phyloP scores from a whole-genome alignment of 2,329 filamentous ascomycete genomes.

The Macrophomina tecta region DNA sequence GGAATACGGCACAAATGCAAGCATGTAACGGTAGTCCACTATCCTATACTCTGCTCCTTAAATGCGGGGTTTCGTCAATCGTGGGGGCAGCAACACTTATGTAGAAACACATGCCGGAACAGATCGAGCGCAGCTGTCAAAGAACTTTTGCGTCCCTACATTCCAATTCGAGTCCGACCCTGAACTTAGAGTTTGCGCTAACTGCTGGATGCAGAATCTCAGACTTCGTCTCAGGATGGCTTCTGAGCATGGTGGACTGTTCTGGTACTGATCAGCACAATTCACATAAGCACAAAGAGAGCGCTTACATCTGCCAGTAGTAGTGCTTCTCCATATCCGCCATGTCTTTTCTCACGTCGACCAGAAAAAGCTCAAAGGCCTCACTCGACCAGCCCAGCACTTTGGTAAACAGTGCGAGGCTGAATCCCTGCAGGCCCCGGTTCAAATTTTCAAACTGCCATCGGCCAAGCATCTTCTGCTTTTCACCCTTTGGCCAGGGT shows the following conservation, averaged over 20 bases:
- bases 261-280: background rate
- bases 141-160: background rate
- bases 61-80: no score
- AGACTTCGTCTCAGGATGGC: background rate
- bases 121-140: no score
- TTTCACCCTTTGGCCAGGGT: constrained; percentile 32
- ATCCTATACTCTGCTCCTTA: background rate
- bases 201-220: background rate
- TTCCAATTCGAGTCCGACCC: no score
- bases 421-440: constrained; percentile 28
- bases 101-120: no score
- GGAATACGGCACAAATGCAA: background rate
- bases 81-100: no score
- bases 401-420: constrained; percentile 25
- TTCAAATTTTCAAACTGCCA: constrained; percentile 23
- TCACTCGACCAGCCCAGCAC: constrained; percentile 25
- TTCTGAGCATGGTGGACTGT: constrained; percentile 12
- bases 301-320: constrained; percentile 20
- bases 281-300: background rate
- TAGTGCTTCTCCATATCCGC: constrained; percentile 20
- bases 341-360: constrained; percentile 27
- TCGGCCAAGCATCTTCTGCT: constrained; percentile 28
- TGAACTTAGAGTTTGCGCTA: background rate
- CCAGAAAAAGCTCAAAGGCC: constrained; percentile 21
- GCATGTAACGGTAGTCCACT: background rate